Percentiles rank a stretch among this genome's conserved stretches.
These are phyloP conservation scores for Eudorina sp. DNA, from an alignment of 139 green algal species.

Conservation along the genomic window DNA sequence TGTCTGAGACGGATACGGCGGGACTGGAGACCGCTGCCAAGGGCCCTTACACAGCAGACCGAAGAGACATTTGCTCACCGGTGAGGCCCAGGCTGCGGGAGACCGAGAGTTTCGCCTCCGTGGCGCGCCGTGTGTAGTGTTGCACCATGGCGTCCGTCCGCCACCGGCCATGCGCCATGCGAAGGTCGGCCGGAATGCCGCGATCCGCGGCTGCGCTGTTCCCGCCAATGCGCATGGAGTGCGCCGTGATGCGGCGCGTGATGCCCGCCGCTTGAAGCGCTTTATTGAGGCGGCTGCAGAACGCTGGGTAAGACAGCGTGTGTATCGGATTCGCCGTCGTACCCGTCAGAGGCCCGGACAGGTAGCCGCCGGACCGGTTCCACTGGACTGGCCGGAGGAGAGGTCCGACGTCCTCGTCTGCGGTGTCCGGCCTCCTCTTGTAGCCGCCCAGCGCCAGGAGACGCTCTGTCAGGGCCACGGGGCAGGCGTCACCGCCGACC, in stretches of 20 bases:
- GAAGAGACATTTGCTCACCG: neutral
- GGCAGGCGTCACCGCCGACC: neutral
- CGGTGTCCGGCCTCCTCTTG: neutral
- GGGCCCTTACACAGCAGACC: too few relatives aligned
- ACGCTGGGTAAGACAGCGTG: neutral
- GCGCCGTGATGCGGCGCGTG: neutral
- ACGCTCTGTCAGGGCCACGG: neutral
- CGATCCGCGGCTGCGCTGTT: neutral
- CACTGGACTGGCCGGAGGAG: slow-evolving; percentile 5
- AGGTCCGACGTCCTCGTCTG: slow-evolving; percentile 4
- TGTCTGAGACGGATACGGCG: too few relatives aligned
- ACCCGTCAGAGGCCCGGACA: neutral
- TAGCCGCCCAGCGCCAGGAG: neutral
- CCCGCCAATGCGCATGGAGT: slow-evolving; percentile 13
- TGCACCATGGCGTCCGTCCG: neutral
- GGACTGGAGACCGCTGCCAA: too few relatives aligned
- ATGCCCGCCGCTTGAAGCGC: neutral
- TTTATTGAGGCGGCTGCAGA: neutral
- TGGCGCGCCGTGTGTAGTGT: neutral
- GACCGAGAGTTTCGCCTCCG: neutral
- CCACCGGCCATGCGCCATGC: slow-evolving; percentile 22
- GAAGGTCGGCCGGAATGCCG: neutral
- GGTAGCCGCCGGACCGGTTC: neutral
- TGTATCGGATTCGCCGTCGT: neutral
- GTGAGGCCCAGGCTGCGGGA: neutral